Conservation (phyloP, 2,329 filamentous ascomycete species). For the Magnaporthiopsis poae region DNA sequence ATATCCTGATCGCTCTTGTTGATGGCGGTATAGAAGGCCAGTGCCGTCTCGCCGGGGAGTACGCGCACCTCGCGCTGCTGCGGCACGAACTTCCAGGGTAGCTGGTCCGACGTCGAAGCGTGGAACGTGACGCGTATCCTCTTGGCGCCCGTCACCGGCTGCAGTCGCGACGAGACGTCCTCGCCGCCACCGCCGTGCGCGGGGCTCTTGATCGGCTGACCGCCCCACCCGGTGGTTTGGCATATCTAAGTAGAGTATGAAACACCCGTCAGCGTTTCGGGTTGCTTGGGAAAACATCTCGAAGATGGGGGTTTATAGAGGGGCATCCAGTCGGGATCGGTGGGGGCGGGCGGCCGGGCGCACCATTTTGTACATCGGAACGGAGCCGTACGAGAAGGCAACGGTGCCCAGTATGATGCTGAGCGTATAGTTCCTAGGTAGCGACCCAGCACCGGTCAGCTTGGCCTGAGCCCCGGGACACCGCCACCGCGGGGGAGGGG, state of each 20-base stretch:
- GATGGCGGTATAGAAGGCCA: constrained; percentile 95
- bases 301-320: too few relatives aligned
- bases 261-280: not conserved
- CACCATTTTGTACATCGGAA: constrained; percentile 82
- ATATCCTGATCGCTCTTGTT: constrained; percentile 87
- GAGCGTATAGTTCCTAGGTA: constrained; percentile 47
- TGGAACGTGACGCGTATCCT: constrained; percentile 94
- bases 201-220: constrained; percentile 69
- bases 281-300: not conserved
- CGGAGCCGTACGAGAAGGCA: constrained; percentile 71
- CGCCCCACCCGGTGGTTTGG: constrained; percentile 81
- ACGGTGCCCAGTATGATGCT: constrained; percentile 72
- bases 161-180: constrained; percentile 66
- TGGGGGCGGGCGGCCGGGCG: constrained; percentile 11
- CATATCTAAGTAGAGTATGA: constrained; percentile 49
- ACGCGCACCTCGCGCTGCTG: constrained; percentile 96
- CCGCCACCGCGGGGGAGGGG: too few relatives aligned
- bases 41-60: constrained; percentile 85
- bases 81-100: constrained; percentile 94
- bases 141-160: constrained; percentile 69
- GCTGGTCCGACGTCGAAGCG: constrained; percentile 83
- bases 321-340: not conserved
- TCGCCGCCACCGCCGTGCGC: constrained; percentile 48
- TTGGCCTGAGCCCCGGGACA: not conserved
- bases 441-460: constrained; percentile 27